Percentiles rank a stretch among this genome's conserved stretches.
Conservation (phyloP, 2,329 filamentous ascomycete species). For the Cordyceps pruinosa region DNA sequence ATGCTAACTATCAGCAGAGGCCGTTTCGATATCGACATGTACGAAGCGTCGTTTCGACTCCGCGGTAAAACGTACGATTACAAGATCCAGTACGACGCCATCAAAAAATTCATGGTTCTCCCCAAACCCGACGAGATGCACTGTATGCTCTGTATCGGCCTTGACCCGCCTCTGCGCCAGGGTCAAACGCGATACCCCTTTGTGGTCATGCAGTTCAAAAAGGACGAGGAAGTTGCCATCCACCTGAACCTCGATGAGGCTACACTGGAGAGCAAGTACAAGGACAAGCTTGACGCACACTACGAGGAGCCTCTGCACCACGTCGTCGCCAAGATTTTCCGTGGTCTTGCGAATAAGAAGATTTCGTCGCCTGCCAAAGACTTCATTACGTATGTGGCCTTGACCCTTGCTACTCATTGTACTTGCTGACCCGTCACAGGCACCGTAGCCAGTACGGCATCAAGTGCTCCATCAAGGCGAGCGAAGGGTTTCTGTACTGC, state of each 20-base stretch:
- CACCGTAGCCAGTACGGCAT: slow-evolving; percentile 92
- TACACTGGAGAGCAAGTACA: slow-evolving; percentile 74
- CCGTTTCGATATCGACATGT: slow-evolving; percentile 99
- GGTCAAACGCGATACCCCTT: slow-evolving; percentile 97
- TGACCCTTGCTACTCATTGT: background rate
- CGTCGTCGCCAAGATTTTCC: slow-evolving; percentile 92
- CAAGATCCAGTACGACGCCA: slow-evolving; percentile 96
- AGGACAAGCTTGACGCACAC: slow-evolving; percentile 77
- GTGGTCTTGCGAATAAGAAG: slow-evolving; percentile 89
- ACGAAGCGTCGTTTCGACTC: slow-evolving; percentile 92
- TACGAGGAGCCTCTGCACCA: slow-evolving; percentile 93
- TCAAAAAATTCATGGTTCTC: slow-evolving; percentile 98
- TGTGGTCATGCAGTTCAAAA: slow-evolving; percentile 98
- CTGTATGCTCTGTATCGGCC: slow-evolving; percentile 85
- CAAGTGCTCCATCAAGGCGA: slow-evolving; percentile 99
- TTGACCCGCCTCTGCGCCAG: slow-evolving; percentile 91
- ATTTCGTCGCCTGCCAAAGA: slow-evolving; percentile 90
- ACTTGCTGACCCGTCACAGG: slow-evolving; percentile 30
- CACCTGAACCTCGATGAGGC: slow-evolving; percentile 95
- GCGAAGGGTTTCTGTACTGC: slow-evolving; percentile 94
- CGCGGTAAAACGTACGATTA: slow-evolving; percentile 99
- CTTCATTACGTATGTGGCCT: slow-evolving; percentile 61
- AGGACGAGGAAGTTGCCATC: slow-evolving; percentile 92
- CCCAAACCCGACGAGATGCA: slow-evolving; percentile 98
- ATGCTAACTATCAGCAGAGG: slow-evolving; percentile 54